phyloP scores from a whole-genome alignment of 2,329 filamentous ascomycete species.

The Trichoderma sp. region DNA sequence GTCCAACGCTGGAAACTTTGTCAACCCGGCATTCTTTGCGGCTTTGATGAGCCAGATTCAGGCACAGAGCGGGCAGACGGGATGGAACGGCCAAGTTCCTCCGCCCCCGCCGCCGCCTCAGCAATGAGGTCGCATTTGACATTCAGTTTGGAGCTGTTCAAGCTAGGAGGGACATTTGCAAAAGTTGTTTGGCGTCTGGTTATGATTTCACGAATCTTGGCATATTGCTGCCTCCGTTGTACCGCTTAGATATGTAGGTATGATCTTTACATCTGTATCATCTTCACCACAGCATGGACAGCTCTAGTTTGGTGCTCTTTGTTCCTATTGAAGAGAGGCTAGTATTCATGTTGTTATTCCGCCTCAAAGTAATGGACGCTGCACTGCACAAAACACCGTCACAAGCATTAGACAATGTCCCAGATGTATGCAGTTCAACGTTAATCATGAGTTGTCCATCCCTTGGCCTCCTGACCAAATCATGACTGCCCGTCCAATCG shows the following conservation, averaged over 20 bases:
- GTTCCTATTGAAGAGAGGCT: no score
- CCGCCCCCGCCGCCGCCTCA: constrained; percentile 26
- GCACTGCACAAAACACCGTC: no score
- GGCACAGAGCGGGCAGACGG: constrained; percentile 33
- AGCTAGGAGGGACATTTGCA: neutral
- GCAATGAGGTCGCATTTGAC: neutral
- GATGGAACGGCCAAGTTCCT: constrained; percentile 23
- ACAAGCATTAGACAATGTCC: no score
- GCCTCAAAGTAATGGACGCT: no score
- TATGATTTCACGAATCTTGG: neutral
- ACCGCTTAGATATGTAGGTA: neutral
- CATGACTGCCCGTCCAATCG: neutral
- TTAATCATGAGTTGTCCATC: no score
- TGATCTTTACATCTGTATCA: no score
- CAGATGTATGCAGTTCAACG: no score
- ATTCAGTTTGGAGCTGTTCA: neutral
- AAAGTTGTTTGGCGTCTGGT: neutral
- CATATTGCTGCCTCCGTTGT: neutral
- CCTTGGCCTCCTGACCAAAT: neutral
- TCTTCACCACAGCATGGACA: no score
- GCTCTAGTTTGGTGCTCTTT: no score
- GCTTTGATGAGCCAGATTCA: constrained; percentile 52
- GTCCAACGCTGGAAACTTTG: constrained; percentile 48
- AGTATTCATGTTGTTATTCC: no score
- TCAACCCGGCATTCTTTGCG: constrained; percentile 62